A percentile compares a stretch with the other conserved stretches of the same genome.
phyloP scores from a whole-genome alignment of 2,329 filamentous ascomycete genomes.

The Aspergillus ruber region DNA sequence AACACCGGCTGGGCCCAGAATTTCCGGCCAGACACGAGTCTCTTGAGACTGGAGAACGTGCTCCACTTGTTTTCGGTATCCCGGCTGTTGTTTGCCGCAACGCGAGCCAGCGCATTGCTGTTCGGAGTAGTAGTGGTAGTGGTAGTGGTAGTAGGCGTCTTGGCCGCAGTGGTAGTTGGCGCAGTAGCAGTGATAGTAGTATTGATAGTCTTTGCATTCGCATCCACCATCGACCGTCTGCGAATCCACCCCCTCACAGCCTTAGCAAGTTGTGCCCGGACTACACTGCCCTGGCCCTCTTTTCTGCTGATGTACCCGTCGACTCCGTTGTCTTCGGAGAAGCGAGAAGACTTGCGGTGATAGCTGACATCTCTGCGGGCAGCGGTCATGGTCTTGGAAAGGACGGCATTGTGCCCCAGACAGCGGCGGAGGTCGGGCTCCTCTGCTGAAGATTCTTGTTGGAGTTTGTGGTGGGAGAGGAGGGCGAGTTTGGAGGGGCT shows the following conservation, averaged over 20 bases:
- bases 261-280: constrained; percentile 9
- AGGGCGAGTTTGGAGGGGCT: constrained; percentile 1
- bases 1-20: background rate
- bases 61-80: too few relatives aligned
- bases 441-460: constrained; percentile 7
- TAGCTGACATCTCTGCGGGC: background rate
- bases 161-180: background rate
- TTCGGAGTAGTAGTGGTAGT: background rate
- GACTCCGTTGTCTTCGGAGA: background rate
- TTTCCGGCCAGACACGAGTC: background rate
- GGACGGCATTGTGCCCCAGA: constrained; percentile 9
- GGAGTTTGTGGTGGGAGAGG: constrained; percentile 14
- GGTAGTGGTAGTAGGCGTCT: background rate
- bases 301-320: background rate
- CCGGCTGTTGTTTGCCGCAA: too few relatives aligned
- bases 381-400: background rate
- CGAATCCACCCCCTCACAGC: constrained; percentile 7
- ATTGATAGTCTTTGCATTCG: background rate
- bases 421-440: constrained; percentile 20
- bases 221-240: background rate
- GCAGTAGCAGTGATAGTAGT: background rate
- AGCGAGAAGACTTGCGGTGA: background rate
- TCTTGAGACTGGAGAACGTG: background rate
- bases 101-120: too few relatives aligned
- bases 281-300: background rate